Evolutionary conservation across 305 asterid species (phyloP).

Genomic region (Fraxinus angustifolia): DNA sequence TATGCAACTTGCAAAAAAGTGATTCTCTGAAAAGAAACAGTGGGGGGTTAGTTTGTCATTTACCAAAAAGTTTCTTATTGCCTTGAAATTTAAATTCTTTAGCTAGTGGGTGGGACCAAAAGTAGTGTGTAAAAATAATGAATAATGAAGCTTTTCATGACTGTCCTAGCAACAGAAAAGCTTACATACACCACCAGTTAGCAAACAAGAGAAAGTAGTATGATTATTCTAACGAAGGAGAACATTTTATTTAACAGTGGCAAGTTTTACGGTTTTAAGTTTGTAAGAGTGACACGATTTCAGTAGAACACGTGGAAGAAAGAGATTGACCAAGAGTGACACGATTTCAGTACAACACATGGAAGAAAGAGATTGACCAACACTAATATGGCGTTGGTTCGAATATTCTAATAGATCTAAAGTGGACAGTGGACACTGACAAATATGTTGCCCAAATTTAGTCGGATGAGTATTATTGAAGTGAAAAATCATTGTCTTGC

Average conservation of each 20-base stretch:
- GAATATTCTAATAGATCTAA: background rate
- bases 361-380: background rate
- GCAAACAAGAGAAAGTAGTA: background rate
- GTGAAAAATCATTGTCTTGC: background rate
- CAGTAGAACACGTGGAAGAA: background rate
- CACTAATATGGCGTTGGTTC: background rate
- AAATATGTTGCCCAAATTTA: background rate
- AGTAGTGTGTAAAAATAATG: background rate
- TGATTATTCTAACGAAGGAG: background rate
- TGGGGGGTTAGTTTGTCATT: slow-evolving; percentile 34
- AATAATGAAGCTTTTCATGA: slow-evolving; percentile 16
- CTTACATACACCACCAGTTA: background rate
- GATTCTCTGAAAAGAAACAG: slow-evolving; percentile 25
- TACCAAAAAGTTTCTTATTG: slow-evolving; percentile 23
- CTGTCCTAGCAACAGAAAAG: background rate
- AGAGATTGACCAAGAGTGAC: background rate
- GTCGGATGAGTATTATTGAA: background rate
- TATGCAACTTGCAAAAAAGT: slow-evolving; percentile 31
- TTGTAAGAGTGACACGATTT: background rate
- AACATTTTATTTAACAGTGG: background rate
- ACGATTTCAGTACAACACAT: too few species aligned
- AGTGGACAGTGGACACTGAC: background rate
- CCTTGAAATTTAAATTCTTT: slow-evolving; percentile 11
- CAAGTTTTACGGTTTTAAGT: background rate
- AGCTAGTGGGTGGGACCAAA: slow-evolving; percentile 9